phyloP scores from a whole-genome alignment of 306 rosid genomes.

The Sindora glabra region DNA sequence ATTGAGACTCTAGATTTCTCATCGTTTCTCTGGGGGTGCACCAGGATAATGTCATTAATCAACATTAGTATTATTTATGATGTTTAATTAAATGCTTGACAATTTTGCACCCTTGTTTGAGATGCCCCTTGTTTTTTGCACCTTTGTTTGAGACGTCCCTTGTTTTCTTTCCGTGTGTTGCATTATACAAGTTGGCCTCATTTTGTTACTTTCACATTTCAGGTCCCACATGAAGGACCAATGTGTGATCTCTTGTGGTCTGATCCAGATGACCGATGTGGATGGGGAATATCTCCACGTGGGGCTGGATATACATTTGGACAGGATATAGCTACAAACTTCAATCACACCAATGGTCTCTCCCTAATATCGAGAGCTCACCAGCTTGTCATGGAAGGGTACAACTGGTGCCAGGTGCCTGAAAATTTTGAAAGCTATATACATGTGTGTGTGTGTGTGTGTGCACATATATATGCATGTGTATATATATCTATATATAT shows the following conservation, averaged over 20 bases:
- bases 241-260: conserved; percentile 99
- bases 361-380: conserved; percentile 95
- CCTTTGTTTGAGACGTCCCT: background rate
- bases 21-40: background rate
- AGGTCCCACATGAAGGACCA: conserved; percentile 99
- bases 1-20: too few relatives aligned
- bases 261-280: conserved; percentile 98
- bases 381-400: conserved; percentile 99
- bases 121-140: background rate
- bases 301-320: conserved; percentile 99
- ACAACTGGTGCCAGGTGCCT: conserved; percentile 96
- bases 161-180: background rate
- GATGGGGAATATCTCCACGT: conserved; percentile 99
- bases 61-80: background rate
- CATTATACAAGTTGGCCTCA: conserved; percentile 2
- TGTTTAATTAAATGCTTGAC: background rate
- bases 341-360: conserved; percentile 92
- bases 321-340: conserved; percentile 93
- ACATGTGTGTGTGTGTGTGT: too few relatives aligned
- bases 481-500: too few relatives aligned
- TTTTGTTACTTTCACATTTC: conserved; percentile 4
- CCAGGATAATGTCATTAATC: background rate
- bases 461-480: too few relatives aligned
- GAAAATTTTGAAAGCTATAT: background rate
- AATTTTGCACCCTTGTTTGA: background rate